These are phyloP conservation scores for Cladosporium sp. DNA, from an alignment of 2,329 filamentous ascomycete species.

Conservation along the genomic window DNA sequence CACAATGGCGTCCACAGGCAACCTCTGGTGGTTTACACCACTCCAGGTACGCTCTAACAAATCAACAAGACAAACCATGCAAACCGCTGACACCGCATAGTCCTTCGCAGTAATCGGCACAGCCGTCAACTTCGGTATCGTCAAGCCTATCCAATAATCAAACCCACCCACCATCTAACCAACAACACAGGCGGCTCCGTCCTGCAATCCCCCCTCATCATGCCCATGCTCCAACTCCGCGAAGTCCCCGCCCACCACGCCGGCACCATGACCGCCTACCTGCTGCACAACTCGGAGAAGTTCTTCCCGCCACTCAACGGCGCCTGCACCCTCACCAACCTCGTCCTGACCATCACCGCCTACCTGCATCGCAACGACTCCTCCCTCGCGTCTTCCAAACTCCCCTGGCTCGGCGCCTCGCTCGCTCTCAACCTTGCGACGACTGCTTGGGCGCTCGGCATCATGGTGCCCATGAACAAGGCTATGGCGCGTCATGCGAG, in stretches of 20 bases:
- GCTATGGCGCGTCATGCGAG: slow-evolving; percentile 29
- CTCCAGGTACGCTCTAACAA: slow-evolving; percentile 24
- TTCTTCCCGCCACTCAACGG: slow-evolving; percentile 37
- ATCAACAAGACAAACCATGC: background rate
- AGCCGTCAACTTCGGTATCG: slow-evolving; percentile 32
- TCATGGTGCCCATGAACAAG: slow-evolving; percentile 37
- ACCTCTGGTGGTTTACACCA: slow-evolving; percentile 35
- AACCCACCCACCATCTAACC: slow-evolving; percentile 8
- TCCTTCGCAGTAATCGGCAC: slow-evolving; percentile 31
- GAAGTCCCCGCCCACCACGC: slow-evolving; percentile 30
- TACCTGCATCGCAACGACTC: slow-evolving; percentile 30
- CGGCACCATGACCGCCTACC: slow-evolving; percentile 31
- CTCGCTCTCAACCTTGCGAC: slow-evolving; percentile 30
- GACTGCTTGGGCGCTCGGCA: slow-evolving; percentile 32
- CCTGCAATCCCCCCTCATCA: slow-evolving; percentile 35
- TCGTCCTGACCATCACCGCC: slow-evolving; percentile 28
- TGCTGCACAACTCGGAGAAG: slow-evolving; percentile 33
- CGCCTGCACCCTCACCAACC: slow-evolving; percentile 33
- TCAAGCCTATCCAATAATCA: background rate
- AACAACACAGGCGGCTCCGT: slow-evolving; percentile 30
- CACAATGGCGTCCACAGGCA: slow-evolving; percentile 30
- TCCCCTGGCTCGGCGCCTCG: slow-evolving; percentile 28
- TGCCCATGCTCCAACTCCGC: slow-evolving; percentile 32
- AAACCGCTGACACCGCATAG: slow-evolving; percentile 10
- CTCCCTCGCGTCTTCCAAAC: slow-evolving; percentile 26